Evolutionary conservation across 2,329 filamentous ascomycete species (phyloP), one percentile per base, ranked within the genome.

Genomic region (Anisogramma anomala): DNA sequence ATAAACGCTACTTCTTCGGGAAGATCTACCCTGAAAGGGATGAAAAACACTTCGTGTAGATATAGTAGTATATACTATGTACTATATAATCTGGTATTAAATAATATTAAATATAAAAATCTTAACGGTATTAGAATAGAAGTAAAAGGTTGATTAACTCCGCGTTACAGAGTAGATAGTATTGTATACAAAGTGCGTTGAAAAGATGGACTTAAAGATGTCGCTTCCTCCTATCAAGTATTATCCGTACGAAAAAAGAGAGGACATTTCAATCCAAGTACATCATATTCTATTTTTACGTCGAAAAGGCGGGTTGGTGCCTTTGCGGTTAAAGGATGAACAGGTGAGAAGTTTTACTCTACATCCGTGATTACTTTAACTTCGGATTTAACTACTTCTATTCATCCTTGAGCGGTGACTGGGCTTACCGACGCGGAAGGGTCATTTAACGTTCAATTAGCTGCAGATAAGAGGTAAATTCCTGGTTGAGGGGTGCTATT

Each of bases 151-250:
- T 53, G 56, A 53, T 57, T 57, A 53, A 54, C 55, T 50, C 54
- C 48, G 52, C 50, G 50, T 49, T 53, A 53, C 52, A 55, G 48
- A 49, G 52, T 56, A 7, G 47, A 48, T 44, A 40, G 49, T 50
- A 52, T 53, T 50, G 42, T 58, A 36, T 57, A 52, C 49, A 58
- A 55, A 51, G 28, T 55, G 41, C 54, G 48, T 49, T 54, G 53
- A 51, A 57, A 53, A 56, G 56, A 56, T 49, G 55, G 52, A 50
- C 53, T 58, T 49, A 56, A 55, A 53, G 56, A 58, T 50, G 51
- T 53, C 45, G 52, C 55, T 50, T 56, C 53, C 49, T 55, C 54
- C 42, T 56, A 52, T 48, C 56, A 50, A 54, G 51, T 52, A 31
- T 50, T 55, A 52, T 53, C 55, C 40, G 48, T 51, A 44, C 44